Base-by-base conservation (phyloP, 257 asterid genomes). In the Jacaranda mimosifolia region DNA sequence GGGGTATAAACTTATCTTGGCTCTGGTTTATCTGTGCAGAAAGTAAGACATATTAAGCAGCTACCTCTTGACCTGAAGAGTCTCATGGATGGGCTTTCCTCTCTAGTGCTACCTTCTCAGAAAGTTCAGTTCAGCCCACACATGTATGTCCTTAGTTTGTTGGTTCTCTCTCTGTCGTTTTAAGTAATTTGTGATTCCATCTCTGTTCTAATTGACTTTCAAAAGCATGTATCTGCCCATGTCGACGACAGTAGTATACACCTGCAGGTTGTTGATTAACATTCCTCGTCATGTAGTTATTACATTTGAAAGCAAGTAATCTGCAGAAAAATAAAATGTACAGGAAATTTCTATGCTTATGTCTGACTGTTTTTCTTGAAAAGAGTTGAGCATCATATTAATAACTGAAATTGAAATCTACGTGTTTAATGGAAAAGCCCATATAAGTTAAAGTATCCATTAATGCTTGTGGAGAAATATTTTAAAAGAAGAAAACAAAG, bases 21-120 rank as follows among this genome's bases (percentile, higher is more conserved):
- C 26, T 84, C 55, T 81, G 48, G 60, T 65, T 70, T 48, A 38
- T 75, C 48, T 66, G 49, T 85, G 86, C 96, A 96, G 98, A 93
- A 84, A 85, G 87, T 85, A 52, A 83, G 90, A 59, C 76, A 84
- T 74, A 75, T 85, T 74, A 89, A 87, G 77, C 86, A 84, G 83
- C 84, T 96, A 82, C 97, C 98, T 79, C 83, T 95, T 81, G 99
- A 96, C 85, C 89, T 85, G 79, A 86, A 88, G 78, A 83, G 90
- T 83, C 81, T 95, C 79, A 85, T 14, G 89, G 85, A 88, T 6
- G 97, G 98, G 62, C 96, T 95, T 79, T 89, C 96, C 74, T 89
- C 97, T 69, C 86, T 96, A 81, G 85, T 83, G 68, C 79, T 93
- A 70, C 96, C 97, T 80, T 86, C 97, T 72, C 99, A 96, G 87